Base-by-base conservation (phyloP, 306 rosid species). In the Cicer judaicum region DNA sequence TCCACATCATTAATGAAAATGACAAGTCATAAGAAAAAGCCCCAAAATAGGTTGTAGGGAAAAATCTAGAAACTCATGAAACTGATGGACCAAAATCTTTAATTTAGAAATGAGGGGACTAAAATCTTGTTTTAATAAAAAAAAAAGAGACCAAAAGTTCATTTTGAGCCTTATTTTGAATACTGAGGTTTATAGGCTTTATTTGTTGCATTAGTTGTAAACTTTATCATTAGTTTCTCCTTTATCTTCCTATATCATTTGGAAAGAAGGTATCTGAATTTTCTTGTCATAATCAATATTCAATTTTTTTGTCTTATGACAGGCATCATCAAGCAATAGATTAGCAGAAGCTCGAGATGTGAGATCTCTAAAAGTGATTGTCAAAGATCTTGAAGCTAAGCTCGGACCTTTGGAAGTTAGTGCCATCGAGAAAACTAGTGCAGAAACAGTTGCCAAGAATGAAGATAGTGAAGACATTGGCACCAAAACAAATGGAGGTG, bases 311-410 rank as follows among this genome's bases (percentile, higher is more conserved):
- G 24, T 82, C 41, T 47, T 54, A 55, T 75, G 65, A 42, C 68
- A 93, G 97, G 74, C 70, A 29, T 78, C 87, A 75, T 77, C 88
- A 56, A 70, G 46, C 57, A 74, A 70, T 73, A 75, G 68, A 70
- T 82, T 91, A 59, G 88, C 77, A 24, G 85, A 81, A 19, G 89
- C 89, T 49, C 84, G 72, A 56, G 88, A 91, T 60, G 70, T 85
- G 54, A 91, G 96, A 82, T 72, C 86, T 2, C 79, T 91, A 52
- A 87, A 80, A 78, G 55, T 16, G 11, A 62, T 77, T 24, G 88
- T 91, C 52, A 89, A 84, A 78, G 84, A 83, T 69, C 74, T 87
- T 76, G 96, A 91, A 62, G 63, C 79, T 18, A 82, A 87, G 82
- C 68, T 88, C 53, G 90, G 91, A 66, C 85, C 97, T 67, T 9